These are phyloP conservation scores for Artemisia annua DNA, from an alignment of 129 eudicot genomes.

Conservation along the genomic window DNA sequence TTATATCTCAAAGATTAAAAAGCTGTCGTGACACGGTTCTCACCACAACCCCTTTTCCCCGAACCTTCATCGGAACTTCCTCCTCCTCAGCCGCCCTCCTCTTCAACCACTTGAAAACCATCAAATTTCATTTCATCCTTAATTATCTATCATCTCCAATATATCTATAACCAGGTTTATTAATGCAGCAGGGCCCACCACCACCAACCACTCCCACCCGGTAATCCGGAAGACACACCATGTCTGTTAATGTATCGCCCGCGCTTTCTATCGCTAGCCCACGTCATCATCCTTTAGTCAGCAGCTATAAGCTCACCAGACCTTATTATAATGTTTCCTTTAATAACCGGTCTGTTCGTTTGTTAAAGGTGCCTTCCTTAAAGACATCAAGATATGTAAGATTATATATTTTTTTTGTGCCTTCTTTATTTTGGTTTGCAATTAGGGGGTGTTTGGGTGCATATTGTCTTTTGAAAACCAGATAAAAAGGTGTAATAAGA, in stretches of 20 bases:
- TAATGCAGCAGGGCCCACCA: slow-evolving; percentile 28
- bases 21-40: no score
- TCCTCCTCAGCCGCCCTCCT: slow-evolving; percentile 9
- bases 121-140: no score
- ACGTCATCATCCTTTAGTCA: not conserved
- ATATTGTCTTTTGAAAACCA: no score
- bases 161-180: slow-evolving; percentile 19
- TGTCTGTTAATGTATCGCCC: slow-evolving; percentile 15
- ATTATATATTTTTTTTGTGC: not conserved
- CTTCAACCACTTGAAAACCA: slow-evolving; percentile 8
- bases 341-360: slow-evolving; percentile 16
- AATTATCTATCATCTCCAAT: not conserved
- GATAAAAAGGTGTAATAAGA: no score
- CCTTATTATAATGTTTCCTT: slow-evolving; percentile 24
- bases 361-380: slow-evolving; percentile 6
- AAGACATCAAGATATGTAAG: slow-evolving; percentile 18
- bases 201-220: slow-evolving; percentile 14
- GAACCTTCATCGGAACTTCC: slow-evolving; percentile 30
- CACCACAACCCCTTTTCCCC: not conserved
- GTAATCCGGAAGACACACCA: slow-evolving; percentile 27
- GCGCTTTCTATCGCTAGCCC: slow-evolving; percentile 13
- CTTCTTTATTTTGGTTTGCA: not conserved
- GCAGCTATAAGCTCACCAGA: slow-evolving; percentile 12
- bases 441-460: no score
- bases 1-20: no score